A percentile compares a stretch with the other conserved stretches of the same genome.
Evolutionary conservation across 768 basidiomycete genomes (phyloP).

Genomic region (Cystofilobasidium ferigula): DNA sequence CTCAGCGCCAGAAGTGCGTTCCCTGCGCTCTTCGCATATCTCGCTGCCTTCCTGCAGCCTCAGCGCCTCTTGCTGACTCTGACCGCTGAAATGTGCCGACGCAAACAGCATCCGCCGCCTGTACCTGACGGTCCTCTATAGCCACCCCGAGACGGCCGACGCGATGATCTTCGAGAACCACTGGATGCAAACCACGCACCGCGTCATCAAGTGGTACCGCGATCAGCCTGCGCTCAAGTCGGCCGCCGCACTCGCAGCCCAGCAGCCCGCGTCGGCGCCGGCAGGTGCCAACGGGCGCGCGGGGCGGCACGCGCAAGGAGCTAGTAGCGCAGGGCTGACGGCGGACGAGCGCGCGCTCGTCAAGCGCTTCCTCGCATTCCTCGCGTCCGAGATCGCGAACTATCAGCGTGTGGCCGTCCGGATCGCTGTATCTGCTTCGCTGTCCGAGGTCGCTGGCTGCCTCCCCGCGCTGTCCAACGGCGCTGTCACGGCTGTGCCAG

Average conservation of each 20-base stretch:
- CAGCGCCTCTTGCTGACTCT: not conserved
- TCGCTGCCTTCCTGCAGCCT: not conserved
- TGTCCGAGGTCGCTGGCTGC: conserved; percentile 54
- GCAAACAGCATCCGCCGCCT: conserved; percentile 53
- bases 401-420: conserved; percentile 72
- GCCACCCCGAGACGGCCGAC: conserved; percentile 58
- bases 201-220: conserved; percentile 73
- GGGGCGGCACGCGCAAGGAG: conserved; percentile 12
- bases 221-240: conserved; percentile 43
- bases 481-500: not conserved
- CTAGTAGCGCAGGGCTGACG: conserved; percentile 59
- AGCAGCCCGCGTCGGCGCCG: not conserved
- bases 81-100: conserved; percentile 3
- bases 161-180: conserved; percentile 71
- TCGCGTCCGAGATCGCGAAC: conserved; percentile 81
- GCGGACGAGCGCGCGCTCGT: conserved; percentile 50
- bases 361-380: conserved; percentile 78
- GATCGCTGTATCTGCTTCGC: conserved; percentile 57
- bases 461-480: conserved; percentile 44
- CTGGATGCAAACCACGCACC: conserved; percentile 87
- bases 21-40: too few relatives aligned
- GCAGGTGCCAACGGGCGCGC: not conserved
- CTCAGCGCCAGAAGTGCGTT: conserved; percentile 71
- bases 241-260: conserved; percentile 8
- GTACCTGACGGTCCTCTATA: conserved; percentile 57